Evolutionary conservation across 2,329 filamentous ascomycete genomes (phyloP).

Genomic region (Fusarium coicis): DNA sequence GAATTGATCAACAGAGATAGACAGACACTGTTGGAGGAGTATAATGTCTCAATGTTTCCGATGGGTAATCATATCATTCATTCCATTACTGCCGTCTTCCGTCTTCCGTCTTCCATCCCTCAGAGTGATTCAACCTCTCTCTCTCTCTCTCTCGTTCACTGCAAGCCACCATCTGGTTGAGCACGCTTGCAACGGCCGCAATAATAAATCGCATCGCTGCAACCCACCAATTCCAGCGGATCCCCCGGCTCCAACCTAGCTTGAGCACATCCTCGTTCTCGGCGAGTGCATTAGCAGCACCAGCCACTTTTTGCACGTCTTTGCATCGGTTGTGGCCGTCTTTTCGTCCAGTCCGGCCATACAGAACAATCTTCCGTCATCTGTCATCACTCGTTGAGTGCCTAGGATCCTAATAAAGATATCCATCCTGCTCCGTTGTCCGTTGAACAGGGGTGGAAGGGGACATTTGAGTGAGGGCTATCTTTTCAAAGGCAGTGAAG

Average conservation of each 20-base stretch:
- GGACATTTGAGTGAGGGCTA: conserved; percentile 35
- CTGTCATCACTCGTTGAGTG: conserved; percentile 32
- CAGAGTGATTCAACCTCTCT: neutral
- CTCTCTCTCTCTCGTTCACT: neutral
- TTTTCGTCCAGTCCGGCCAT: conserved; percentile 29
- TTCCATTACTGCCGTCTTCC: neutral
- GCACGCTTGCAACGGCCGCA: conserved; percentile 21
- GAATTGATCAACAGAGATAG: neutral
- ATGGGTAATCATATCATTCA: neutral
- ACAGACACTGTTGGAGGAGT: neutral
- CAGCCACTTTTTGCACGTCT: conserved; percentile 26
- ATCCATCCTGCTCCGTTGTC: conserved; percentile 9
- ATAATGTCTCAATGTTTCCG: neutral
- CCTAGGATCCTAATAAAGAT: neutral
- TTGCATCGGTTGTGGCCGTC: conserved; percentile 25
- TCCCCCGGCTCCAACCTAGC: conserved; percentile 26
- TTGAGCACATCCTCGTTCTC: conserved; percentile 30
- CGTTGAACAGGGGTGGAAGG: conserved; percentile 25
- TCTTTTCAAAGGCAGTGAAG: conserved; percentile 41
- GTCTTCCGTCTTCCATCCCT: neutral
- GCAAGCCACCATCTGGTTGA: conserved; percentile 7
- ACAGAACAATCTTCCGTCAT: conserved; percentile 35
- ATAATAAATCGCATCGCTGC: conserved; percentile 24
- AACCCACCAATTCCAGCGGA: conserved; percentile 35
- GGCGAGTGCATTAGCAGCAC: conserved; percentile 15